Evolutionary conservation across 495 filamentous ascomycete genomes (phyloP), one percentile per base, ranked within the genome.

Genomic region (Annulohypoxylon nitens): DNA sequence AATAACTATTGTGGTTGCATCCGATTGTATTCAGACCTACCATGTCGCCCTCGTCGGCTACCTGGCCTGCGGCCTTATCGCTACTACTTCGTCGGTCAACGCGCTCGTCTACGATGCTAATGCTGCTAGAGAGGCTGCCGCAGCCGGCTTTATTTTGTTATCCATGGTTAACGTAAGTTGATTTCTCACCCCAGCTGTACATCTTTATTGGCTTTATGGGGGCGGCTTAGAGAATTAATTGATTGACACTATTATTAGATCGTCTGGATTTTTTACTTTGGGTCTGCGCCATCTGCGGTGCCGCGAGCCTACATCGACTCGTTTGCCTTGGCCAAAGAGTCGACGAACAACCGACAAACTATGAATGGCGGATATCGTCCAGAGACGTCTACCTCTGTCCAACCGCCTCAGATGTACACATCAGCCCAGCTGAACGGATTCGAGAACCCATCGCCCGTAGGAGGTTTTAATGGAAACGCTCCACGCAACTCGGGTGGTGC

Each of bases 201-300:
- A 23, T 26, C 2, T 37, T 0, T 20, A 41, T 16, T 34, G 37
- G 55, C 30, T 6, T n/a, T 0, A 8, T 14, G 10, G 6, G 12
- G 6, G 12, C 7, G 10, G 14, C 39, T 1, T 45, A 6, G 2
- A 26, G 12, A 26, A 43, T 12, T 11, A 8, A n/a, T 76, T 55
- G n/a, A 12, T 57, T 81, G 65, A 79, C 59, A 11, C 2, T 51
- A 25, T 9, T 59, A 20, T 18, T 70, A 98, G 95, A 93, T 98
- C 76, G 88, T 98, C 54, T 99, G 96, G 96, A 97, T 98, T 69
- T 97, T 97, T 83, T 97, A 98, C 83, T 99, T 97, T 76, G 96
- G 96, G 64, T 97, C 96, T 7, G 90, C 93, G 2, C 94, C 97
- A 5, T 90, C 93, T 60, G 93, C 95, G n/a, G 86, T 90, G 61